Evolutionary conservation across 2,329 filamentous ascomycete species (phyloP).

Genomic region (Didymella segeticola): DNA sequence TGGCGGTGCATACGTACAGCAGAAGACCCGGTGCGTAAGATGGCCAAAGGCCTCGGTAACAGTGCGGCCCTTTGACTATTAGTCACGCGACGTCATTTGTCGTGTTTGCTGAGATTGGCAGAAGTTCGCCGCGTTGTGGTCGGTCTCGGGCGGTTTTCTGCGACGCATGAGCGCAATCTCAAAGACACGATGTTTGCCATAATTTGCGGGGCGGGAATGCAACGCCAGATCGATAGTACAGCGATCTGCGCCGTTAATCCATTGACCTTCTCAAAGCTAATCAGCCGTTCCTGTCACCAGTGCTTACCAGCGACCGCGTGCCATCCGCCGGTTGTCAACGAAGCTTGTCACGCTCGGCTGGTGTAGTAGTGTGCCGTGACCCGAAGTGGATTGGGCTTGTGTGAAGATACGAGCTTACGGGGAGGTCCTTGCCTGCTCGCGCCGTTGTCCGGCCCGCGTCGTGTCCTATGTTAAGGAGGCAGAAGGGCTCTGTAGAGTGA

Average conservation of each 20-base stretch:
- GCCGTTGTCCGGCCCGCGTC: neutral
- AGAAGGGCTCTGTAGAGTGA: neutral
- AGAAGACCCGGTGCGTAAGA: neutral
- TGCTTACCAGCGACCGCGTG: conserved; percentile 13
- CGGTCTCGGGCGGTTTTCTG: neutral
- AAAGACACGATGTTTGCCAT: conserved; percentile 3
- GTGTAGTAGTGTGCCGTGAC: conserved; percentile 14
- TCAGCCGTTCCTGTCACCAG: conserved; percentile 10
- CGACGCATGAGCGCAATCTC: conserved; percentile 8
- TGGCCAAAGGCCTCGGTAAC: neutral
- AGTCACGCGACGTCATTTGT: conserved; percentile 12
- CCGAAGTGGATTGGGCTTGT: conserved; percentile 8
- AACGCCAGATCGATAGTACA: neutral
- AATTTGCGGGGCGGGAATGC: conserved; percentile 6
- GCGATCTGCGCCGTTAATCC: conserved; percentile 11
- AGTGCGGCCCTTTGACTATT: conserved; percentile 5
- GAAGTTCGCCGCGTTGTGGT: neutral
- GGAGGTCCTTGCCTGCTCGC: conserved; percentile 3
- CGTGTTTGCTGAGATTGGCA: conserved; percentile 8
- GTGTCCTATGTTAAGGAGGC: conserved; percentile 1
- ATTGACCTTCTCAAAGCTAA: conserved; percentile 6
- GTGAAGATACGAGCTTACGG: conserved; percentile 16
- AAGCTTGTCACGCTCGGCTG: conserved; percentile 21
- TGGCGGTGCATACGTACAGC: too few relatives aligned
- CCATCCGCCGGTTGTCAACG: conserved; percentile 21